Conservation (phyloP, 140 eudicot genomes). For the Oenanthe javanica region DNA sequence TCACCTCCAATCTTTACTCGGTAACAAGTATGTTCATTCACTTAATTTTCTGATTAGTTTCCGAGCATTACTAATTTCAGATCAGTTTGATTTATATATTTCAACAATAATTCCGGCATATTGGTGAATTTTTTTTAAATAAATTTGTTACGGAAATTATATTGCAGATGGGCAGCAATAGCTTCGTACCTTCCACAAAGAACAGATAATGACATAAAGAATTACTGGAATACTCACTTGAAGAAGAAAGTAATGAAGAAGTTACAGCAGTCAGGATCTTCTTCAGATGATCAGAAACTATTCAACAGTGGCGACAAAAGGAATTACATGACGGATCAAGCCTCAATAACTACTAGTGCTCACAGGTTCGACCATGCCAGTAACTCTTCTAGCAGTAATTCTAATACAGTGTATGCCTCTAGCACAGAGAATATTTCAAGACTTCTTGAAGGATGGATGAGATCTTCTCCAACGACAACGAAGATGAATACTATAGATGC, state of each 20-base stretch:
- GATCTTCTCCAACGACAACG: constrained; percentile 18
- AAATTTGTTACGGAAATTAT: background rate
- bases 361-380: background rate
- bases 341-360: background rate
- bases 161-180: constrained; percentile 83
- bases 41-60: background rate
- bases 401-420: constrained; percentile 40
- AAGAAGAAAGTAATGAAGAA: constrained; percentile 62
- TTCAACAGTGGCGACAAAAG: background rate
- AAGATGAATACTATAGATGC: background rate
- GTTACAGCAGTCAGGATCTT: constrained; percentile 22
- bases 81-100: background rate
- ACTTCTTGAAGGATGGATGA: constrained; percentile 81
- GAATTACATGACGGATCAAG: background rate
- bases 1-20: constrained; percentile 83
- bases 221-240: constrained; percentile 87
- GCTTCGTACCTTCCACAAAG: constrained; percentile 89
- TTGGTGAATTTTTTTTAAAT: background rate
- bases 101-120: background rate
- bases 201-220: constrained; percentile 81
- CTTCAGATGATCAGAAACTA: background rate
- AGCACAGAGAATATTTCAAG: constrained; percentile 82
- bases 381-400: background rate
- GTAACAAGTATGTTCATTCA: constrained; percentile 61
- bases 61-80: background rate